A percentile compares a stretch with the other conserved stretches of the same genome.
phyloP scores from a whole-genome alignment of 441 rosid genomes.

The Caryocar brasiliense region DNA sequence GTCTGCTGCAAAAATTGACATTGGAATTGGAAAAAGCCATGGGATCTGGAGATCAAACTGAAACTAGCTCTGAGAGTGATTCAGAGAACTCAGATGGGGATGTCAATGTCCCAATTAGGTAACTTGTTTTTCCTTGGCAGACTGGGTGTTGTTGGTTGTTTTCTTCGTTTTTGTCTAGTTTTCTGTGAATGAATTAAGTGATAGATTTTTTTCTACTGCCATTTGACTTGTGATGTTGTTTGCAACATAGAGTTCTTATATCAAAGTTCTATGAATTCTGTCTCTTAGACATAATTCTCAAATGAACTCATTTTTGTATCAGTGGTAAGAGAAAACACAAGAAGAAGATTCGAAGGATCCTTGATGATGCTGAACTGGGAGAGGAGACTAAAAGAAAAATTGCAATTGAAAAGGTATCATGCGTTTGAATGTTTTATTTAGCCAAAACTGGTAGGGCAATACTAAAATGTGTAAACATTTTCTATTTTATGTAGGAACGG shows the following conservation, averaged over 20 bases:
- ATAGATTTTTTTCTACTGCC: background rate
- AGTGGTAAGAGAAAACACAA: constrained; percentile 63
- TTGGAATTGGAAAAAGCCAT: constrained; percentile 70
- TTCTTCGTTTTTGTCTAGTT: background rate
- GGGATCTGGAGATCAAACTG: constrained; percentile 29
- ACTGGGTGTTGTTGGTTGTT: background rate
- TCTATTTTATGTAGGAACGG: constrained; percentile 63
- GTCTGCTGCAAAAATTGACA: constrained; percentile 54
- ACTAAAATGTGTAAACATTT: constrained; percentile 17
- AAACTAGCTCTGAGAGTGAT: constrained; percentile 65
- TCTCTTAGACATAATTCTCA: constrained; percentile 19
- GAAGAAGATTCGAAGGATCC: constrained; percentile 87
- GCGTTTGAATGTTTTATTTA: constrained; percentile 10
- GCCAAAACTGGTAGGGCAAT: constrained; percentile 1
- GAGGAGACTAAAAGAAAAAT: constrained; percentile 96
- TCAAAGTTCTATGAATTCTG: background rate
- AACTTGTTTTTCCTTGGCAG: constrained; percentile 2
- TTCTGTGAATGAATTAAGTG: background rate
- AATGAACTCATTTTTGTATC: constrained; percentile 17
- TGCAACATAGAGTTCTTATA: constrained; percentile 1
- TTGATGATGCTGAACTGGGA: constrained; percentile 98
- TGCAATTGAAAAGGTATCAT: constrained; percentile 88
- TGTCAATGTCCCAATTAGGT: constrained; percentile 48
- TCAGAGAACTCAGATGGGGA: constrained; percentile 71
- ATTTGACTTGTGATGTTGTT: background rate